Conservation (phyloP, 2,329 filamentous ascomycete genomes). For the Trichoderma lentiforme region DNA sequence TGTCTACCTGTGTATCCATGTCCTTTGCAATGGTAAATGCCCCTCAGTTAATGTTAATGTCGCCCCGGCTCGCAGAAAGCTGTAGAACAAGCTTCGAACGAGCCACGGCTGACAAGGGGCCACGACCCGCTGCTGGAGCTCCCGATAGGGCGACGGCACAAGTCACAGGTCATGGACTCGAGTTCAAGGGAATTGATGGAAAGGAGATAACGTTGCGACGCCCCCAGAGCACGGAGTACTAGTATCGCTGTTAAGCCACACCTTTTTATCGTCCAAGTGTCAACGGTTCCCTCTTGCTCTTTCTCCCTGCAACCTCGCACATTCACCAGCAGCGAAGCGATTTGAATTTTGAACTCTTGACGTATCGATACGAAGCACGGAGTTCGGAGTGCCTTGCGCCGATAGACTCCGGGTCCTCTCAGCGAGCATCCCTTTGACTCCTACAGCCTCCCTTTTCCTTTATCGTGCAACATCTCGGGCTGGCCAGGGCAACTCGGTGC, state of each 20-base stretch:
- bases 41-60: neutral
- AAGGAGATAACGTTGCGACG: slow-evolving; percentile 13
- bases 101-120: slow-evolving; percentile 15
- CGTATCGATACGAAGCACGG: neutral
- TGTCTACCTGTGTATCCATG: neutral
- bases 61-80: neutral
- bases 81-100: slow-evolving; percentile 12
- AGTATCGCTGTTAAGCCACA: slow-evolving; percentile 6
- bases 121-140: slow-evolving; percentile 18
- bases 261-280: neutral
- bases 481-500: neutral
- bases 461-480: neutral
- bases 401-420: neutral
- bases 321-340: neutral
- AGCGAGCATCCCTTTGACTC: neutral
- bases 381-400: neutral
- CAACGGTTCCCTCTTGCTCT: neutral
- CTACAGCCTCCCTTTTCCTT: neutral
- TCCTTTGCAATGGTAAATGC: neutral
- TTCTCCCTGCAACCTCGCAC: neutral
- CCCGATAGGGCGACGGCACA: slow-evolving; percentile 5
- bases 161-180: neutral
- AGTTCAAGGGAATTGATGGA: neutral
- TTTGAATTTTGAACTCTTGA: neutral
- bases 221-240: neutral